Conservation (phyloP, 345 rosid species). For the Boechera divaricarpa region DNA sequence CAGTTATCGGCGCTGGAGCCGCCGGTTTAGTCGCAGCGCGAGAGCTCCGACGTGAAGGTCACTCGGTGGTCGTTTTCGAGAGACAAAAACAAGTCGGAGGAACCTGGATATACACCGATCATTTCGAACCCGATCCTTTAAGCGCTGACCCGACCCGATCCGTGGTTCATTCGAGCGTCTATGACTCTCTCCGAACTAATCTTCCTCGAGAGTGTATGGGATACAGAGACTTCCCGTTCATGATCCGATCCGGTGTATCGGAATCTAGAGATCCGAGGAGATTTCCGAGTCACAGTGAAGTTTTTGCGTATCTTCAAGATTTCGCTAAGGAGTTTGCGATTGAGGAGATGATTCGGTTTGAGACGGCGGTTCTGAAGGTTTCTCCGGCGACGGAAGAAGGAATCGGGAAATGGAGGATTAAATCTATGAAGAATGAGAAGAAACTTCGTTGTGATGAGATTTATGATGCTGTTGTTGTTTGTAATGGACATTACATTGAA, state of each 20-base stretch:
- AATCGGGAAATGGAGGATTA: constrained; percentile 62
- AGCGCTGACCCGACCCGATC: constrained; percentile 64
- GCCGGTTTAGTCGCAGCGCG: constrained; percentile 78
- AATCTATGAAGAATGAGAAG: constrained; percentile 45
- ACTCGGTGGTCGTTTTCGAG: constrained; percentile 77
- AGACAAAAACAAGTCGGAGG: constrained; percentile 69
- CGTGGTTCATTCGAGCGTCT: constrained; percentile 70
- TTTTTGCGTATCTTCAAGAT: constrained; percentile 62
- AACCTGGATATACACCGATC: constrained; percentile 72
- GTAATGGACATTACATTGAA: constrained; percentile 71
- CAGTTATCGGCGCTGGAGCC: constrained; percentile 87
- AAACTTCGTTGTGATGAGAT: constrained; percentile 46
- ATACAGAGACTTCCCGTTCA: constrained; percentile 70
- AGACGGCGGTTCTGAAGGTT: constrained; percentile 60
- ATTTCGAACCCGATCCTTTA: constrained; percentile 68
- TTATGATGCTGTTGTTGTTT: constrained; percentile 77
- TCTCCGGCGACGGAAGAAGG: constrained; percentile 39
- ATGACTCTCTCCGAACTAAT: constrained; percentile 83
- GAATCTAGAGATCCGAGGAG: constrained; percentile 64
- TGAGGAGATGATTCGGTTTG: constrained; percentile 69
- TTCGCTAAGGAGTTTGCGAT: constrained; percentile 66
- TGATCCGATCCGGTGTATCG: constrained; percentile 34
- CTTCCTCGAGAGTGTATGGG: constrained; percentile 93
- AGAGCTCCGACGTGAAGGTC: constrained; percentile 86
- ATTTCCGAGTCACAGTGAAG: constrained; percentile 79